Evolutionary conservation across 1,284 basidiomycete genomes (phyloP).

Genomic region (Ceratobasidium sp.): DNA sequence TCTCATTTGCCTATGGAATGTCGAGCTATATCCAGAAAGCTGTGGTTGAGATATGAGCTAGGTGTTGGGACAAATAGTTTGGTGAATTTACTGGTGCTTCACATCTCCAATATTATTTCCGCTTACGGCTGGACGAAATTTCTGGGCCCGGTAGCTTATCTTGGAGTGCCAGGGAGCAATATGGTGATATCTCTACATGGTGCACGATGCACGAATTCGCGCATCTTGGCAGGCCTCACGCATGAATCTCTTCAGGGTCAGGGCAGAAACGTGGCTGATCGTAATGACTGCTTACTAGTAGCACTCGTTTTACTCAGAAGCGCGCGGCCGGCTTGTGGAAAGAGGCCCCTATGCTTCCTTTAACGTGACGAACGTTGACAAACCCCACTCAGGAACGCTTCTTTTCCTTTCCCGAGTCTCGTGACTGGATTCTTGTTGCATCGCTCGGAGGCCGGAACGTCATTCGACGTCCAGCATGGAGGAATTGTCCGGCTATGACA

Average conservation of each 20-base stretch:
- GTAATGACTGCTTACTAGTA: not conserved
- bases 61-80: too few species aligned
- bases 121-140: not conserved
- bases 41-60: too few species aligned
- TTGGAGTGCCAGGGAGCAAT: not conserved
- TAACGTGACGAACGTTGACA: not conserved
- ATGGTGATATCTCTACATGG: too few species aligned
- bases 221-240: too few species aligned
- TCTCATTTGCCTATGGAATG: too few species aligned
- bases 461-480: not conserved
- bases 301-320: not conserved
- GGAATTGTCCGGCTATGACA: not conserved
- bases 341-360: not conserved
- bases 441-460: constrained; percentile 12
- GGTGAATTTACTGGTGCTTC: too few species aligned
- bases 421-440: not conserved
- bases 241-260: not conserved
- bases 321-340: not conserved
- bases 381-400: not conserved
- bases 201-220: not conserved
- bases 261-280: not conserved
- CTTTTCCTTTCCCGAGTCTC: not conserved
- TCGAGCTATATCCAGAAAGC: too few species aligned
- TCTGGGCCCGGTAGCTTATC: not conserved
- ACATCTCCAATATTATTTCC: not conserved